Conservation (phyloP, 495 filamentous ascomycete species). For the Margaritispora aquatica region DNA sequence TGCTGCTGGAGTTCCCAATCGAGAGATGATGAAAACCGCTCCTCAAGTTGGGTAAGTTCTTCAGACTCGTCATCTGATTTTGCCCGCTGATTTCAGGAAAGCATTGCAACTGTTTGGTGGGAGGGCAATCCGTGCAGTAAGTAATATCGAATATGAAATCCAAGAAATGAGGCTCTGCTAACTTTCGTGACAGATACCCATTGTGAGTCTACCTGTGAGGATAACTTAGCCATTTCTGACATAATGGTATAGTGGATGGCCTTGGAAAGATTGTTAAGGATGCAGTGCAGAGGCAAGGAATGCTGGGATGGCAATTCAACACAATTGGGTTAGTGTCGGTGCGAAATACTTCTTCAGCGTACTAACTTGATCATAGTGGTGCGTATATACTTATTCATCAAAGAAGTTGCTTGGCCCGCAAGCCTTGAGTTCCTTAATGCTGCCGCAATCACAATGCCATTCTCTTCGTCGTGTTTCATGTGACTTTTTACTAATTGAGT, state of each 20-base stretch:
- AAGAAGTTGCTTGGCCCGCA: no score
- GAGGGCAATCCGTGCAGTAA: slow-evolving; percentile 90
- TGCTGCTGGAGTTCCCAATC: slow-evolving; percentile 81
- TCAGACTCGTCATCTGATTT: background rate
- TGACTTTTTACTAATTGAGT: no score
- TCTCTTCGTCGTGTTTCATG: no score
- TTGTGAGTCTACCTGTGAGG: slow-evolving; percentile 27
- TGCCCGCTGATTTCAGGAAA: background rate
- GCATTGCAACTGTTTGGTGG: slow-evolving; percentile 83
- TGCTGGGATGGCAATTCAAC: slow-evolving; percentile 86
- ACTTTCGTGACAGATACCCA: slow-evolving; percentile 33
- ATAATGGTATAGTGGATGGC: slow-evolving; percentile 59
- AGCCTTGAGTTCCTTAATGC: no score
- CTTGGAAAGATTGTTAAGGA: slow-evolving; percentile 88
- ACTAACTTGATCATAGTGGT: no score
- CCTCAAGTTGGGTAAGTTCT: slow-evolving; percentile 68
- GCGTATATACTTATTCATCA: no score
- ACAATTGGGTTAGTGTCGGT: slow-evolving; percentile 72
- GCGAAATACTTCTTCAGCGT: no score
- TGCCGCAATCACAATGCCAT: no score
- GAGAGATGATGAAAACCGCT: slow-evolving; percentile 79
- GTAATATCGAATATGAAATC: slow-evolving; percentile 15
- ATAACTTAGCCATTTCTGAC: slow-evolving; percentile 1
- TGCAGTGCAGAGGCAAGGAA: slow-evolving; percentile 70
- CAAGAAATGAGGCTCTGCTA: background rate